Base-by-base conservation (phyloP, 2,329 filamentous ascomycete species). In the Sporothrix dimorphospora region DNA sequence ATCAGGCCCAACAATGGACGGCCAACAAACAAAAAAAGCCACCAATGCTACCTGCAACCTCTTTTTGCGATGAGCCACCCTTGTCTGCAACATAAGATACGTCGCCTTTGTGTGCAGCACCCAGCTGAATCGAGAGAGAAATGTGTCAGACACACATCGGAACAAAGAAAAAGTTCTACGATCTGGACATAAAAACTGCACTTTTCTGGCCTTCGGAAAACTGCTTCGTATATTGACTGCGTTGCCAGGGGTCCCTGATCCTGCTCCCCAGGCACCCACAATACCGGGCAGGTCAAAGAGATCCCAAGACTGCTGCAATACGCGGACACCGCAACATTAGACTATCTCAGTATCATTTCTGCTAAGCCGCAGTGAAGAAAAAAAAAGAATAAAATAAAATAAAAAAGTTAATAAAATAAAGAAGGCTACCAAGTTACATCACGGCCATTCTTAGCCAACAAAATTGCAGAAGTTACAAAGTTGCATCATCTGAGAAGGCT, bases 11-110 rank as follows among this genome's bases (percentile, higher is more conserved):
- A 55, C 24, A 55, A 55, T 55, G 11, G 30, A 24, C 53, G 53
- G 53, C 53, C 53, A 55, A 30, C 53, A 55, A 55, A 55, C 53
- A 55, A 59, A 59, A 57, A 57, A 38, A n/a, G 53, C 55, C 55
- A 38, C 30, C 16, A 59, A 59, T 40, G 16, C 55, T n/a, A 38
- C 30, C 30, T 14, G 19, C 30, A 9, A 12, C 12, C 12, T 12
- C 12, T 45, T 45, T 45, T 45, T 38, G 19, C 16, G 19, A 59
- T 59, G 21, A 30, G 51, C 12, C 51, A 27, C 55, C 55, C 55
- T 59, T 59, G 55, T 38, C 55, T 53, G 14, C 30, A n/a, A 8
- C 30, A 21, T 55, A 55, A 30, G 51, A 14, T 55, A 21, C 24
- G 47, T 51, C 47, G 19, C 21, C 21, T 16, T 16, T 30, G 53